Conservation (phyloP, 805 yeast species). For the Yarrowia sp. region DNA sequence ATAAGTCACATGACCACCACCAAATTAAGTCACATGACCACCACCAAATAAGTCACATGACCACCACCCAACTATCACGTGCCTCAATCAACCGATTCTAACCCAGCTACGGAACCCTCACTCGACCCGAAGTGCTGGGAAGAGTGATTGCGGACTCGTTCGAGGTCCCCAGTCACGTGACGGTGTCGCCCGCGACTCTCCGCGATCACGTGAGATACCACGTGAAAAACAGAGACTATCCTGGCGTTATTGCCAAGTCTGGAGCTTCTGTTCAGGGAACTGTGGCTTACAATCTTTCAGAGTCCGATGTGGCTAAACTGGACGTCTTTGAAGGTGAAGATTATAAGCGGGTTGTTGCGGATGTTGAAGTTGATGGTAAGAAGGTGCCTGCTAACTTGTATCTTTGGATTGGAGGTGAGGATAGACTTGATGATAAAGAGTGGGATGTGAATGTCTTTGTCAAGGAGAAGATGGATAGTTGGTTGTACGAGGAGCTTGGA, state of each 20-base stretch:
- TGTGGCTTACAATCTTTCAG: slow-evolving; percentile 26
- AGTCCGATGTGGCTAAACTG: slow-evolving; percentile 15
- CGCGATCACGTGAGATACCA: slow-evolving; percentile 15
- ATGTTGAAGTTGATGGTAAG: slow-evolving; percentile 9
- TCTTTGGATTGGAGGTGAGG: slow-evolving; percentile 31
- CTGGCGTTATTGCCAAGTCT: slow-evolving; percentile 13
- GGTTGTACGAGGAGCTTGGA: slow-evolving; percentile 28
- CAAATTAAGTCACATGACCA: no score
- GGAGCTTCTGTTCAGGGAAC: slow-evolving; percentile 8
- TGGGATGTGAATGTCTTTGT: slow-evolving; percentile 32
- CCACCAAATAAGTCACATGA: no score
- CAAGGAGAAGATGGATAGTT: slow-evolving; percentile 18
- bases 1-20: no score
- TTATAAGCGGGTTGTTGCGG: slow-evolving; percentile 15
- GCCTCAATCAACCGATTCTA: neutral
- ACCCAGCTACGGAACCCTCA: slow-evolving; percentile 28
- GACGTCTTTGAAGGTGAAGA: slow-evolving; percentile 23
- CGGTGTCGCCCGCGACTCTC: neutral
- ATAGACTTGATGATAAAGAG: slow-evolving; percentile 15
- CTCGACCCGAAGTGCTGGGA: slow-evolving; percentile 30
- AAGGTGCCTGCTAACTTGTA: slow-evolving; percentile 14
- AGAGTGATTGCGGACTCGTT: slow-evolving; percentile 33
- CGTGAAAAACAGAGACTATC: slow-evolving; percentile 15
- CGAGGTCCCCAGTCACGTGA: slow-evolving; percentile 17
- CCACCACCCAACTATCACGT: no score